Base-by-base conservation (phyloP, 495 filamentous ascomycete genomes). In the Penicillium ucsense region DNA sequence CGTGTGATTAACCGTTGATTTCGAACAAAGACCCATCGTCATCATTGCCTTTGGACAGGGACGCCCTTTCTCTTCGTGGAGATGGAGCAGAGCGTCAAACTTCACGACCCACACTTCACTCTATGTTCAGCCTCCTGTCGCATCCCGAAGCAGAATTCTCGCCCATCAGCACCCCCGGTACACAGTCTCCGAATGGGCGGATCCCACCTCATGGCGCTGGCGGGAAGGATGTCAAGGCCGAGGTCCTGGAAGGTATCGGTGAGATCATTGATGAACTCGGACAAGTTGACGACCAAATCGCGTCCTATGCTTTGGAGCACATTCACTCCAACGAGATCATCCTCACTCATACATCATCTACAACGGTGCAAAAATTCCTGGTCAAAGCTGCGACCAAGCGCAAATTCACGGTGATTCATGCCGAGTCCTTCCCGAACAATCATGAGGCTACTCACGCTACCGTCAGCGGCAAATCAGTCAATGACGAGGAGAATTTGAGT, bases 251-350 rank as follows among this genome's bases (percentile, higher is more conserved):
- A 57, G 89, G 88, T 27, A 89, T 96, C 48, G 77, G 83, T 50
- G 90, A 96, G 63, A 86, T 96, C 33, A 85, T 89, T 59, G 90
- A 96, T 56, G 90, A 96, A 62, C 77, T 96, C 38, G 80, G 79
- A 38, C 85, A 90, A 62, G 86, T 86, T 9, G 89, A 94, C 62
- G 86, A 90, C 53, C 88, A 92, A 63, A 91, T 95, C 50, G 85
- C 89, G 3, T 79, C 76, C 27, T 88, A 88, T 53, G 84, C 89
- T 5, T 80, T 89, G 40, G 86, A 94, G 20, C 85, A 94, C 61
- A 94, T 96, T 42, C 86, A 94, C 65, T 82, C 84, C 8, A 87
- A 87, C 64, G 90, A 96, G 63, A 84, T 88, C 51, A 84, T 96
- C 47, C 77, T 96, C 45, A 92, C 85, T 5, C 80, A 91, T 58